phyloP scores from a whole-genome alignment of 352 stramenopile genomes.

The Phytophthora podocarpi region DNA sequence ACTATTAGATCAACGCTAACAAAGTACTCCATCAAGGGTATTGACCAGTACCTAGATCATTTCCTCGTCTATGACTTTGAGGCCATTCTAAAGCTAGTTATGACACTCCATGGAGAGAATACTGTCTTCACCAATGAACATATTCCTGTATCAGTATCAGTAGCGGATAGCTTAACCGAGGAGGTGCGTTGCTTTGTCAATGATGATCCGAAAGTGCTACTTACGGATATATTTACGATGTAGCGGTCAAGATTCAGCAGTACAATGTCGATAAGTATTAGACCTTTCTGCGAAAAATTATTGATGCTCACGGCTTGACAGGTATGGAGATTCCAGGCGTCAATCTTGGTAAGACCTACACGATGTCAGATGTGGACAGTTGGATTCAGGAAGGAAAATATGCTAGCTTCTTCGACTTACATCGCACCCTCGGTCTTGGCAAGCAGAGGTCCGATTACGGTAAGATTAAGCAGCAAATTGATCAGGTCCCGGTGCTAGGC shows the following conservation, averaged over 20 bases:
- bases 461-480: conserved; percentile 2
- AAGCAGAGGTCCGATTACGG: conserved; percentile 7
- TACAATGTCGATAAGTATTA: not conserved
- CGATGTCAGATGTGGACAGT: not conserved
- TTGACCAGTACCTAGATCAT: conserved; percentile 8
- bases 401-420: conserved; percentile 11
- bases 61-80: conserved; percentile 14
- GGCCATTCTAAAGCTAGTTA: conserved; percentile 21
- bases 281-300: too few relatives aligned
- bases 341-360: not conserved
- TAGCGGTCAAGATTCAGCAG: not conserved
- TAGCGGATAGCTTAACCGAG: conserved; percentile 17
- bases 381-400: not conserved
- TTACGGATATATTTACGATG: conserved; percentile 6
- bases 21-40: conserved; percentile 4
- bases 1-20: not conserved
- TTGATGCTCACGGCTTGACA: not conserved
- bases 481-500: conserved; percentile 14
- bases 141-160: conserved; percentile 13
- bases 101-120: conserved; percentile 8
- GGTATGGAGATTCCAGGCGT: not conserved
- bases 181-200: conserved; percentile 25
- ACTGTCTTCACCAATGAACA: conserved; percentile 18
- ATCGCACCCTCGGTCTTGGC: not conserved
- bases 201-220: conserved; percentile 10